Evolutionary conservation across 768 basidiomycete genomes (phyloP), one percentile per base, ranked within the genome.

Genomic region (Rubroboletus pulcherrimus): DNA sequence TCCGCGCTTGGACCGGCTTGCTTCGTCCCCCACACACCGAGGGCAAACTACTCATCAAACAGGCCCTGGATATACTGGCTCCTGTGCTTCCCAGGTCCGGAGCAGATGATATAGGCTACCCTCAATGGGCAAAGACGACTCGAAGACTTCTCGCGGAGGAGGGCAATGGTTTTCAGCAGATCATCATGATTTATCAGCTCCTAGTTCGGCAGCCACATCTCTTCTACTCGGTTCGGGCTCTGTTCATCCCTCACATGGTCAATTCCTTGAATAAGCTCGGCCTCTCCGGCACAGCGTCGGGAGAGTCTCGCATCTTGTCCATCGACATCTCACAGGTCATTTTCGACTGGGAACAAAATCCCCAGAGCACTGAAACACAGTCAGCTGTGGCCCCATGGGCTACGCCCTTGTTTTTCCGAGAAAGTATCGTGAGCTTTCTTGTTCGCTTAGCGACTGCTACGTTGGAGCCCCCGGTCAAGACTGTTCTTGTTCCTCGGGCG

Each of bases 161-260:
- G 66, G 89, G 89, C 3, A 81, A 82, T 49, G 79, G 81, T 29
- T 77, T 81, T 45, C 75, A 81, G 42, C 82, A 94, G 56, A 80
- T 89, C 51, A 84, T 88, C 56, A 79, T 81, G 58, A 89, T 98
- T 49, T 99, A 97, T 67, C 89, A 95, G 58, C 82, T 99, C 51
- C 87, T 99, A 54, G 87, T 93, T 58, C 89, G 93, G 56, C 93
- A 98, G 57, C 85, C 91, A 0, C 82, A 92, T 50, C 78, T 97
- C 9, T 99, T 98, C 74, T 98, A 89, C 75, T 87, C 91, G 40
- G 91, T 93, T 54, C 88, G 97, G 40, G 88, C 91, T 4, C 77
- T 97, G 9, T 98, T 98, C 72, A 83, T 98, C 14, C 89, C 93
- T 0, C 90, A 94, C 66, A 94, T 99, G 75, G 90, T 95, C 39